A percentile compares a stretch with the other conserved stretches of the same genome.
phyloP scores from a whole-genome alignment of 805 yeast genomes.

The Soucietia sequanensis region DNA sequence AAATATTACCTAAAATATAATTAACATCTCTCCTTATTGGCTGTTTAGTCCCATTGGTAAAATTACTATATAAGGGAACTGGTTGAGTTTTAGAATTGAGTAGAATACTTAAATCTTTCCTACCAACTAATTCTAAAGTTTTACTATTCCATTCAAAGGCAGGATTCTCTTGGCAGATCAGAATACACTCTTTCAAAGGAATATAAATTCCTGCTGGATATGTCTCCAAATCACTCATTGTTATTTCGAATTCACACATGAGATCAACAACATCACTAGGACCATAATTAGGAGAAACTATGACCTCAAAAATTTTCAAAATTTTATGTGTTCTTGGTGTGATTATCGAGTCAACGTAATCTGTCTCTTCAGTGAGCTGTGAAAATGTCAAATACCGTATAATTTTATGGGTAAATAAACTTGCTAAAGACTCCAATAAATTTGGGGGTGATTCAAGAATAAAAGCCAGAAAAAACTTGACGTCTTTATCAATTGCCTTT shows the following conservation, averaged over 20 bases:
- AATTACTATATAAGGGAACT: not conserved
- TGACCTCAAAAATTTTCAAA: constrained; percentile 58
- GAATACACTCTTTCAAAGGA: constrained; percentile 63
- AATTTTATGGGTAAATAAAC: constrained; percentile 44
- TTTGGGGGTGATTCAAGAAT: constrained; percentile 60
- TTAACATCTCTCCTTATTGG: constrained; percentile 29
- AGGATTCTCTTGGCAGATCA: constrained; percentile 51
- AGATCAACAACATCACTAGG: constrained; percentile 57
- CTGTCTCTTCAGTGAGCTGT: constrained; percentile 61
- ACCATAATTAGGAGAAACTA: constrained; percentile 53
- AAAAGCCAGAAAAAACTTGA: constrained; percentile 43
- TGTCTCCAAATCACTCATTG: constrained; percentile 54
- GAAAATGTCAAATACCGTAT: constrained; percentile 64
- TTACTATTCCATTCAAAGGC: constrained; percentile 46
- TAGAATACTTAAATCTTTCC: constrained; percentile 57
- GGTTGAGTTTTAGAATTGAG: constrained; percentile 6
- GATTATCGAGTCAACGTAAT: constrained; percentile 54
- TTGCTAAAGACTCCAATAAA: constrained; percentile 52
- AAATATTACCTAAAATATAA: constrained; percentile 38
- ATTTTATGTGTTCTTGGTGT: constrained; percentile 67
- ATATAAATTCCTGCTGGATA: constrained; percentile 71
- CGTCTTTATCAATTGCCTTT: constrained; percentile 32
- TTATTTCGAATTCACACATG: constrained; percentile 58
- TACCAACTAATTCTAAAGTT: constrained; percentile 58
- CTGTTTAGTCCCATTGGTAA: constrained; percentile 8